These are phyloP conservation scores for Carex arenaria DNA, from an alignment of 202 grass and related monocot species.

Conservation along the genomic window DNA sequence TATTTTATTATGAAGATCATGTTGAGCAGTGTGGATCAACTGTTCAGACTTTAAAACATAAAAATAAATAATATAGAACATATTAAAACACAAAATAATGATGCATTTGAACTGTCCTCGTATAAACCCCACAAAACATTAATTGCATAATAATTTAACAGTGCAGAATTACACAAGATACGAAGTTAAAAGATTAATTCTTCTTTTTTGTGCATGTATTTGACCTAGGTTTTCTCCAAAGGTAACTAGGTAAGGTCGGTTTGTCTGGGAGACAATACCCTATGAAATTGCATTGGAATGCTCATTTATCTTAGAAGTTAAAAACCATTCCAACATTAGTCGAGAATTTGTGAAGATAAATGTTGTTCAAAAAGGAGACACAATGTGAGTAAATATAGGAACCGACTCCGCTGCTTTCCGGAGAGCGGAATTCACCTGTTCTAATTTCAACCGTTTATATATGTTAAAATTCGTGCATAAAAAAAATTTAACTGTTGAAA, in stretches of 20 bases:
- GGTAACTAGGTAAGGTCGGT: not conserved
- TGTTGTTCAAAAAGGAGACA: not conserved
- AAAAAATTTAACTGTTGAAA: too few relatives aligned
- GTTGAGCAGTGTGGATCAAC: too few relatives aligned
- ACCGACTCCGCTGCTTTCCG: too few relatives aligned
- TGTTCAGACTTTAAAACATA: too few relatives aligned
- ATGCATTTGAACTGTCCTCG: too few relatives aligned
- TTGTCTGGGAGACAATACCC: constrained; percentile 7
- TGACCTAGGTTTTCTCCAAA: constrained; percentile 15
- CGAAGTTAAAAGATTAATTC: not conserved
- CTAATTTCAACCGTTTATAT: too few relatives aligned
- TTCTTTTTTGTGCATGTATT: not conserved
- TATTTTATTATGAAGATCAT: too few relatives aligned
- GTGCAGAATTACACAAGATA: not conserved
- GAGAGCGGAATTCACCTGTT: too few relatives aligned
- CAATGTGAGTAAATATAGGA: constrained; percentile 14
- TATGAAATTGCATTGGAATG: constrained; percentile 18
- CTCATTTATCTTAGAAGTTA: not conserved
- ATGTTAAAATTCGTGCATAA: too few relatives aligned
- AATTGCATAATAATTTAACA: not conserved
- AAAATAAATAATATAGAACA: too few relatives aligned
- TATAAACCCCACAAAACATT: too few relatives aligned
- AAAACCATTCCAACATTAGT: not conserved
- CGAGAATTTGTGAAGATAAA: not conserved
- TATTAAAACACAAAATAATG: too few relatives aligned